Base-by-base conservation (phyloP, 192 early-diverging fungal genomes). In the Haplosporangium gracile region DNA sequence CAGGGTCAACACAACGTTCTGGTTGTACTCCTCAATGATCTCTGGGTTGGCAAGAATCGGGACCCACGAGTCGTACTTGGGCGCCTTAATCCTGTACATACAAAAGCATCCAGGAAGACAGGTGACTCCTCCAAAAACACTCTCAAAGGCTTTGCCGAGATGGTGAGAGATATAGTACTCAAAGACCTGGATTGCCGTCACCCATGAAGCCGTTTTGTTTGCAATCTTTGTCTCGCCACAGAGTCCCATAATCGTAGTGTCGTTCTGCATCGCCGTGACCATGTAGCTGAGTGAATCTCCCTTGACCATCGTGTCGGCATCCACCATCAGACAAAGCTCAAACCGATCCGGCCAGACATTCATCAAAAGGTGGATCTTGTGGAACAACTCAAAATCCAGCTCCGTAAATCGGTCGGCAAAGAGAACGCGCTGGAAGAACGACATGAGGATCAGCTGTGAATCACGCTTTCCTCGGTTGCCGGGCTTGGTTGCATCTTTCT, bases 131-230 rank as follows among this genome's bases (percentile, higher is more conserved):
- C 98, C 98, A 92, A 98, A 99, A 22, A 98, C 90, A 40, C 95
- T 96, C 90, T 99, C 98, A 77, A 99, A 99, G 0, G 97, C 94
- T 88, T 98, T 97, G 81, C 94, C 94, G 75, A 97, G 93, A 85
- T 99, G 97, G 88, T 99, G 98, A 51, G 96, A 97, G 74, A 98
- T 98, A 88, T 97, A 99, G 92, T 99, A 99, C 91, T 99, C 98
- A 87, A 97, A 99, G 15, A 99, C 89, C 72, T 98, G 98, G 81
- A 99, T 98, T 79, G 93, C 94, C 0, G 96, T 95, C 11, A 97
- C 96, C 96, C 96, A 95, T 69, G 92, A 94, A 0, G 94, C 89
- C 9, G 88, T 88, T 91, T 99, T 98, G 91, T 99, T 99, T 53
- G 94, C 96, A 85, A 99, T 98, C 84, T 97, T 90, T 39, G 98